Base-by-base conservation (phyloP, 2,329 filamentous ascomycete genomes). In the Setomelanomma holmii region DNA sequence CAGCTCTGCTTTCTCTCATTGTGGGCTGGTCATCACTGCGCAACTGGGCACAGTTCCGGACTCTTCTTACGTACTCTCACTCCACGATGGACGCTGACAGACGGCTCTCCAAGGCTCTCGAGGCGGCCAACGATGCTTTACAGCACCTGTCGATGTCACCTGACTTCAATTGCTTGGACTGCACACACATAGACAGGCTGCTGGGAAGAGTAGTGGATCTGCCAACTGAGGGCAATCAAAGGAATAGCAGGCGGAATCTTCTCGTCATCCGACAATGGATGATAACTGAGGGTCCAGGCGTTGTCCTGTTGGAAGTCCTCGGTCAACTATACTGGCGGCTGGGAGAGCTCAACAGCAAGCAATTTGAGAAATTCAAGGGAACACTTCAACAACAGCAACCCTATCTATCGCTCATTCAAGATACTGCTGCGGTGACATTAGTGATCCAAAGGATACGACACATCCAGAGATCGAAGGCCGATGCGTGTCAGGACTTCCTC, bases 271-370 rank as follows among this genome's bases (percentile, higher is more conserved):
- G 69, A 24, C 69, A 71, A 51, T 72, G 68, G 69, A 72, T 72
- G 69, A 51, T 70, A 23, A 66, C 63, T 38, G 67, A 71, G 50
- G 68, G 68, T 4, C 67, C 69, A 8, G 63, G 65, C 4, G 68
- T 72, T 7, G 66, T 72, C 10, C 56, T 71, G 8, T 51, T 72
- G 2, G 67, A 72, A 49, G 68, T 72, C 10, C 62, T 72, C 4
- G 69, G 69, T n/a, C 69, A 72, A 40, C 58, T 71, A 3, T 72
- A 71, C 52, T 72, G 69, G 69, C 63, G 69, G 14, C 45, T 72
- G 43, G 68, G 68, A 30, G 69, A 72, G 40, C 69, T 72, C 49
- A 71, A 72, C 57, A 70, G 68, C 47, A 72, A 69, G 52, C 69
- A 71, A 45, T 72, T 71, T 33, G 68, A 72, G 41, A 71, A 67